Base-by-base conservation (phyloP, 495 filamentous ascomycete species). In the Penicillium atrosanguineum region DNA sequence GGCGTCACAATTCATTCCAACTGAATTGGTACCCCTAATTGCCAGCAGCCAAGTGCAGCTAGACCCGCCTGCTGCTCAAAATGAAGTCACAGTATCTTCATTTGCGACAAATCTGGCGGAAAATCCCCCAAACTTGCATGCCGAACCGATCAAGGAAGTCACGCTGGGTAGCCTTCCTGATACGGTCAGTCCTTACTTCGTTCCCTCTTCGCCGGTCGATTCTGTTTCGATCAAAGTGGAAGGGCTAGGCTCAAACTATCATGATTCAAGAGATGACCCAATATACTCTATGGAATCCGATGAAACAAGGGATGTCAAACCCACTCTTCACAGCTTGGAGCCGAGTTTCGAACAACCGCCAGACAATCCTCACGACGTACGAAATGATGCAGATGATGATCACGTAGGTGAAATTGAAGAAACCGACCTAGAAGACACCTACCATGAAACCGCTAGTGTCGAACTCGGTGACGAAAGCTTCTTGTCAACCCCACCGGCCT, bases 391-490 rank as follows among this genome's bases (percentile, higher is more conserved):
- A 19, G 28, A 47, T 41, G 37, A 37, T 44, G 38, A 55, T 55
- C 47, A 46, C 52, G 52, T 44, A 4, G 44, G 58, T 16, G 40
- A 56, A 14, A 52, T 61, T 9, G 57, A 61, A 6, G 58, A 59
- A 23, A 18, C 55, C 40, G 63, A 60, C 15, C 48, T 41, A 37
- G 61, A 69, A 31, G 57, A 66, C 38, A 63, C 57, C 6, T 46
- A 52, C 8, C 73, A 75, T 48, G 68, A 70, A 51, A 72, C 69
- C 18, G 74, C 73, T 26, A 78, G 74, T 47, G 58, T 76, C 31
- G 74, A 78, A 45, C 65, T 76, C 6, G 72, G 73, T n/a, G 69
- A 69, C 28, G 68, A 69, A 1, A 46, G 40, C 5, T 53, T 55
- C n/a, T 29, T 49, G 19, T 56, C 61, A 14, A 23, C 41, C 25